phyloP scores from a whole-genome alignment of 495 filamentous ascomycete species.

The Talaromyces nanjingensis region DNA sequence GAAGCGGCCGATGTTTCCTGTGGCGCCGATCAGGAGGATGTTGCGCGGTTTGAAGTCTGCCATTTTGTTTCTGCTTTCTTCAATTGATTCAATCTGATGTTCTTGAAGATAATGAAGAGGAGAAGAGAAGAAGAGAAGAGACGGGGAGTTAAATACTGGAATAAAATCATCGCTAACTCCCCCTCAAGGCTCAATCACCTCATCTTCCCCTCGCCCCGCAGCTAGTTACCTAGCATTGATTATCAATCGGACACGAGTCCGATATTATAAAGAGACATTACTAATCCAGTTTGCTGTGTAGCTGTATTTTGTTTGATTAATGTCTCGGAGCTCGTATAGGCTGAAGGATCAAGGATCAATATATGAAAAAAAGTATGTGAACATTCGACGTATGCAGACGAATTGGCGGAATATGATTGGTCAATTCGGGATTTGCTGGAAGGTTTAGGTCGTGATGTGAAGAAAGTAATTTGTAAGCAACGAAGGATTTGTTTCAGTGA shows the following conservation, averaged over 20 bases:
- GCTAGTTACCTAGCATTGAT: not conserved
- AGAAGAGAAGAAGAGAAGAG: not conserved
- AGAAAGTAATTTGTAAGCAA: not conserved
- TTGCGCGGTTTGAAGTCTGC: conserved; percentile 20
- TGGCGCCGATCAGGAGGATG: conserved; percentile 64
- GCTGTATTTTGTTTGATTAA: not conserved
- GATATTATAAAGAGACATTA: not conserved
- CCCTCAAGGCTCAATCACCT: not conserved
- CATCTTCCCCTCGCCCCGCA: conserved; percentile 2
- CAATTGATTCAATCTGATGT: no score
- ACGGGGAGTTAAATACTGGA: not conserved
- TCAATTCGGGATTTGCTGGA: not conserved
- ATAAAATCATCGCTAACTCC: not conserved
- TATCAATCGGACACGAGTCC: not conserved
- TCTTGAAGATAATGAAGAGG: not conserved
- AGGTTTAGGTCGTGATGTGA: not conserved
- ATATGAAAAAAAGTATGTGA: not conserved
- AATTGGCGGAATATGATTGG: not conserved
- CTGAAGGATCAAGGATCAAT: not conserved
- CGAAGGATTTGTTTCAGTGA: not conserved
- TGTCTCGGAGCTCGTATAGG: not conserved
- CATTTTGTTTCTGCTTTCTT: not conserved
- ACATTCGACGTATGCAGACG: not conserved
- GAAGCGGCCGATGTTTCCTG: conserved; percentile 58
- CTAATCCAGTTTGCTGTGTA: not conserved